These are phyloP conservation scores for Blastomyces gilchristii DNA, from an alignment of 2,329 filamentous ascomycete genomes.

Conservation along the genomic window DNA sequence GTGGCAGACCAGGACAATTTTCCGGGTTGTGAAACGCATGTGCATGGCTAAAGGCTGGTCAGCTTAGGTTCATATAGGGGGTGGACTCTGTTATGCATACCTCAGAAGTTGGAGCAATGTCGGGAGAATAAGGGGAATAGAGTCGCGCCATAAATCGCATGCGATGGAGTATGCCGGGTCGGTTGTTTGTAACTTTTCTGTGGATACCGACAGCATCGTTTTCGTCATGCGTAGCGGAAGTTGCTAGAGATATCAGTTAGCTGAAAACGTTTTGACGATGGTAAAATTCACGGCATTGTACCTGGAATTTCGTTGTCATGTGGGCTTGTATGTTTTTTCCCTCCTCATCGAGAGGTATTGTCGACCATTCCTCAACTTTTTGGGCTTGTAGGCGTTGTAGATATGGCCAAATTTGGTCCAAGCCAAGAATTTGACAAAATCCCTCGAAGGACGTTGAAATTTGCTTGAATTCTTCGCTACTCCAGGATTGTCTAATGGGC, in stretches of 20 bases:
- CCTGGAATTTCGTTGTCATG: conserved; percentile 64
- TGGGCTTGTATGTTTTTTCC: conserved; percentile 69
- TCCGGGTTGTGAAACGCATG: conserved; percentile 81
- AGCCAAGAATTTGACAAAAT: conserved; percentile 69
- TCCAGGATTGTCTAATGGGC: conserved; percentile 76
- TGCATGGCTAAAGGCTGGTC: conserved; percentile 51
- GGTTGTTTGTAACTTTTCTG: conserved; percentile 71
- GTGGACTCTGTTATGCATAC: conserved; percentile 28
- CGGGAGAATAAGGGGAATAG: conserved; percentile 72
- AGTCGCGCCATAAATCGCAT: conserved; percentile 71
- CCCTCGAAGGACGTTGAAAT: conserved; percentile 63
- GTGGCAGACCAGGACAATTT: conserved; percentile 69
- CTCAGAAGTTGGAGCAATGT: conserved; percentile 74
- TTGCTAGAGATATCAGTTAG: conserved; percentile 34
- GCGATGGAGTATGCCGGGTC: conserved; percentile 65
- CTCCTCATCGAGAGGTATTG: conserved; percentile 63
- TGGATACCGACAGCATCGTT: conserved; percentile 81
- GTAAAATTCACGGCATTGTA: conserved; percentile 21
- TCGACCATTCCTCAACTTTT: conserved; percentile 71
- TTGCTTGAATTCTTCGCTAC: conserved; percentile 55
- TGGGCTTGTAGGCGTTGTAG: conserved; percentile 63
- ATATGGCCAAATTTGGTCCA: conserved; percentile 73
- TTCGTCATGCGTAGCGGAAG: conserved; percentile 81
- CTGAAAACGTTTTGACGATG: neutral
- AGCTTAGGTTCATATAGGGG: conserved; percentile 7